Conservation (phyloP, 78 protist genomes). For the Cyanophora paradoxa region DNA sequence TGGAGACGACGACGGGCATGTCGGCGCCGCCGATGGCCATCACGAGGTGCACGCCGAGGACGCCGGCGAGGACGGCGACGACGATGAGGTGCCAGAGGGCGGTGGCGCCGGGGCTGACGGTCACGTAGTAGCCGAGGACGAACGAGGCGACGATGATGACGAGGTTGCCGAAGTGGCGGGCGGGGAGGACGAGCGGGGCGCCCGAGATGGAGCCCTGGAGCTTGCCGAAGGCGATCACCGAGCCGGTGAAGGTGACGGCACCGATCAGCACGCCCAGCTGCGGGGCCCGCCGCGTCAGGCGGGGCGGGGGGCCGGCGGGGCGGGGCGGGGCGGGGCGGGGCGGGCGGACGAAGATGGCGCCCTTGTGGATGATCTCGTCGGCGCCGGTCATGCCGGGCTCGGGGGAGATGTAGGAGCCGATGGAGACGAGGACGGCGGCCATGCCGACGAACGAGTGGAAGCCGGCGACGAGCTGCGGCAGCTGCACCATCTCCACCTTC, state of each 20-base stretch:
- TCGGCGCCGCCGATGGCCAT: constrained; percentile 95
- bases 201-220: constrained; percentile 65
- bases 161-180: constrained; percentile 43
- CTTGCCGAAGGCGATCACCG: constrained; percentile 88
- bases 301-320: not conserved
- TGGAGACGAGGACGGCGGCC: constrained; percentile 48
- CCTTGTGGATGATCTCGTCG: constrained; percentile 8
- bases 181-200: constrained; percentile 56
- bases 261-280: constrained; percentile 30
- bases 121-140: too few relatives aligned
- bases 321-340: not conserved
- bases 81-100: not conserved
- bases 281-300: not conserved
- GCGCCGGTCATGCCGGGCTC: not conserved
- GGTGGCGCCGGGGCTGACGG: not conserved
- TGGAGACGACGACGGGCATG: constrained; percentile 96
- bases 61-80: constrained; percentile 33
- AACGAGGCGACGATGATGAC: constrained; percentile 29
- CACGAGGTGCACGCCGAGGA: constrained; percentile 70
- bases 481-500: constrained; percentile 20
- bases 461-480: constrained; percentile 53
- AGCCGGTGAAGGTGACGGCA: constrained; percentile 69
- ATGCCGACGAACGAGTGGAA: constrained; percentile 64
- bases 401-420: constrained; percentile 13
- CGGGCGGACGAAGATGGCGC: not conserved